phyloP scores from a whole-genome alignment of 768 basidiomycete genomes.

The Postia placenta region DNA sequence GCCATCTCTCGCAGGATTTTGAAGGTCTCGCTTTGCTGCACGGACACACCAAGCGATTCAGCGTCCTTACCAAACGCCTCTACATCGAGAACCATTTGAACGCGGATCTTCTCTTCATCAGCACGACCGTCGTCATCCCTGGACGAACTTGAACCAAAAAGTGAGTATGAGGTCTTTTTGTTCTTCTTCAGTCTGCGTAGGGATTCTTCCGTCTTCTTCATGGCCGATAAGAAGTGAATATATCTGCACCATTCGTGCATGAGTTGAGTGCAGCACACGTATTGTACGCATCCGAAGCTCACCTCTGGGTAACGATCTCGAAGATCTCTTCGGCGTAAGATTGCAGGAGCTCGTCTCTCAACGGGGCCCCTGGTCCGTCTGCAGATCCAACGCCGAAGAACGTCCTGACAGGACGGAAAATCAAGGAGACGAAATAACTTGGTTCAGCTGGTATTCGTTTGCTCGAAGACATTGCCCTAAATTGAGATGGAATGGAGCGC shows the following conservation, averaged over 20 bases:
- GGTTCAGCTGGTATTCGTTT: slow-evolving; percentile 69
- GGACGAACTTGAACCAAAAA: slow-evolving; percentile 55
- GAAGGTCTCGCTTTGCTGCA: slow-evolving; percentile 47
- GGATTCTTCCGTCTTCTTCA: slow-evolving; percentile 92
- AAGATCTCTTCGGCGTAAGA: slow-evolving; percentile 59
- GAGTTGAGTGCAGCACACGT: slow-evolving; percentile 2
- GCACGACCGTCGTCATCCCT: slow-evolving; percentile 60
- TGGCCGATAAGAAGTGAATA: slow-evolving; percentile 68
- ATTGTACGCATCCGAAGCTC: slow-evolving; percentile 5
- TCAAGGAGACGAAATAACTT: slow-evolving; percentile 78
- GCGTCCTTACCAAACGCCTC: slow-evolving; percentile 80
- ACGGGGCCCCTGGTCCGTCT: slow-evolving; percentile 51
- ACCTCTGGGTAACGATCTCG: slow-evolving; percentile 65
- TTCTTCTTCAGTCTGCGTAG: slow-evolving; percentile 82
- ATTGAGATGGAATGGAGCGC: slow-evolving; percentile 84
- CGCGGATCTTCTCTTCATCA: slow-evolving; percentile 85
- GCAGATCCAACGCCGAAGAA: slow-evolving; percentile 61
- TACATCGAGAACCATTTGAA: slow-evolving; percentile 85
- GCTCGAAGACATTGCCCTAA: slow-evolving; percentile 71
- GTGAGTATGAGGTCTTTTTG: slow-evolving; percentile 70
- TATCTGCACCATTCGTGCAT: slow-evolving; percentile 45
- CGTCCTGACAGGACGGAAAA: slow-evolving; percentile 72
- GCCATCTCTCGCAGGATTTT: slow-evolving; percentile 55
- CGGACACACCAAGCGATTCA: slow-evolving; percentile 57
- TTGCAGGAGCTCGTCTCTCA: slow-evolving; percentile 50